Evolutionary conservation across 768 basidiomycete species (phyloP), one percentile per base, ranked within the genome.

Genomic region (Amanita pseudoporphyria): DNA sequence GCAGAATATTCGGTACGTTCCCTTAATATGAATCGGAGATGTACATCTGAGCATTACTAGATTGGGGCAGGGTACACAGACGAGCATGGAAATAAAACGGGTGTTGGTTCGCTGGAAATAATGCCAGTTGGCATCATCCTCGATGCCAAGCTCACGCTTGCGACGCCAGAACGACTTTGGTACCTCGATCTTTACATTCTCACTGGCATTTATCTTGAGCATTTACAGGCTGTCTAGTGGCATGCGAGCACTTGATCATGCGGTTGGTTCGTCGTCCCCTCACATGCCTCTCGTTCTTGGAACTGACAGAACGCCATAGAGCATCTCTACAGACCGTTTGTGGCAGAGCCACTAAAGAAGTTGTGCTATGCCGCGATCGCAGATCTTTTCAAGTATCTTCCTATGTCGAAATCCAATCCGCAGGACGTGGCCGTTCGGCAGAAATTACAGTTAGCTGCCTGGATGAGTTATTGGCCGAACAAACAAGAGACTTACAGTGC

Each of bases 381-480:
- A 3, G 84, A 87, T 56, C 71, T 89, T 21, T 88, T 89, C 70
- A 78, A 72, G 52, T 85, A 82, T 61, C 74, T 91, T 10, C 82
- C 84, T 0, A 61, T 66, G 47, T 80, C 78, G 21, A 85, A 81
- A 60, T 76, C 70, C 12, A 64, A 83, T 52, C 79, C 83, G 0
- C 57, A 63, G 22, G 69, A 77, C 52, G 53, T 88, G 31, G 73
- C 71, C n/a, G 62, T 69, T 46, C 77, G 87, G 13, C 83, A 87
- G 57, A 81, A 75, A 59, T 69, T 87, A 12, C 78, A 86, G 60
- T 49, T 88, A 36, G 87, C 85, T 2, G 76, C 84, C 1, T 88
- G 84, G 87, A 85, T 86, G 82, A 85, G 82, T 54, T 55, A 85
- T 9, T 87, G 82, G 84, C 84, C 85, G 0, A 63, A 71, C 37